Conservation (phyloP, 2,329 filamentous ascomycete species). For the Curvularia eragrostidis region DNA sequence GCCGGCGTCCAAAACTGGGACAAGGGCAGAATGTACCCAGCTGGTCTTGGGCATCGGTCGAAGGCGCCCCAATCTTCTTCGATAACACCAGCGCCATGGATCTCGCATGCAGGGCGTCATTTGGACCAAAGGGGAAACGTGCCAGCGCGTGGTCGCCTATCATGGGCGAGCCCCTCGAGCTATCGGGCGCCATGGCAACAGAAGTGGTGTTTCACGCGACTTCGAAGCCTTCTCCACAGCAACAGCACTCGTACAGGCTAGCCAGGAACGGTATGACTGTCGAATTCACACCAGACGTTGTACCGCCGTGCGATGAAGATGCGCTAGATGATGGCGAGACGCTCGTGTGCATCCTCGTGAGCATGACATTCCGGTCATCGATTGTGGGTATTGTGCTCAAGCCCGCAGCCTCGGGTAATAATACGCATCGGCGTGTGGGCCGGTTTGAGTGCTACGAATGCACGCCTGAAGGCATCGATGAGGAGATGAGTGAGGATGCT, state of each 20-base stretch:
- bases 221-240: slow-evolving; percentile 4
- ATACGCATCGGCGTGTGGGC: slow-evolving; percentile 42
- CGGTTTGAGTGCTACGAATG: slow-evolving; percentile 49
- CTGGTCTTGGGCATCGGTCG: slow-evolving; percentile 48
- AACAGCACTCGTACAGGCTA: slow-evolving; percentile 31
- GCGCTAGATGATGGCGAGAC: slow-evolving; percentile 37
- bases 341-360: slow-evolving; percentile 42
- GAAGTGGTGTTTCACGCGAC: slow-evolving; percentile 37
- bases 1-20: slow-evolving; percentile 30
- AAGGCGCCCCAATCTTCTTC: slow-evolving; percentile 46
- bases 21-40: slow-evolving; percentile 37
- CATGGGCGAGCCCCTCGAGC: slow-evolving; percentile 36
- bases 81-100: slow-evolving; percentile 49
- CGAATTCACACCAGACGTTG: slow-evolving; percentile 44
- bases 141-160: slow-evolving; percentile 40
- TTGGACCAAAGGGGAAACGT: slow-evolving; percentile 32
- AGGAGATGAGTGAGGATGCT: slow-evolving; percentile 45
- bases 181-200: slow-evolving; percentile 45
- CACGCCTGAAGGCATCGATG: slow-evolving; percentile 32
- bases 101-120: slow-evolving; percentile 41
- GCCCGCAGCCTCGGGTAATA: slow-evolving; percentile 17
- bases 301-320: slow-evolving; percentile 37
- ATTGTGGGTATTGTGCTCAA: slow-evolving; percentile 46
- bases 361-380: slow-evolving; percentile 48
- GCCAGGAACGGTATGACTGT: slow-evolving; percentile 39